Conservation (phyloP, 495 filamentous ascomycete genomes). For the Venustampulla echinocandica region DNA sequence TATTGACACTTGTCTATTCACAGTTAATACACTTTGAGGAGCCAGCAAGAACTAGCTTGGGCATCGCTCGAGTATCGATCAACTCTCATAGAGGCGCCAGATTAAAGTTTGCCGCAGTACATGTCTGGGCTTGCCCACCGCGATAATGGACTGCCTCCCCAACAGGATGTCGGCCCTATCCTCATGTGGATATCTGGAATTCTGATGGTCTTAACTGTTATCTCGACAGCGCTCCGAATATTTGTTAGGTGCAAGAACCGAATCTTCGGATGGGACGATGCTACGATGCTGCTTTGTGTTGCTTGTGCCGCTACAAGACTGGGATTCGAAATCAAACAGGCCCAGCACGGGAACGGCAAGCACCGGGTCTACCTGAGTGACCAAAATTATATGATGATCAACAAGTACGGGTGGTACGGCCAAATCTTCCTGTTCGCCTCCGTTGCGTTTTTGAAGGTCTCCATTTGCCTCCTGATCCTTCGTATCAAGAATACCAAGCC, state of each 20-base stretch:
- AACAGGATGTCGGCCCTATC: neutral
- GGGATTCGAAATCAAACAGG: slow-evolving; percentile 11
- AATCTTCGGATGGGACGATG: neutral
- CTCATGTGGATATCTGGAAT: neutral
- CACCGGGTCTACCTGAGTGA: slow-evolving; percentile 21
- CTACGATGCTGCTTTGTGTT: neutral
- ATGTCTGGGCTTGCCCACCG: too few species aligned
- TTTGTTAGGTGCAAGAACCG: neutral
- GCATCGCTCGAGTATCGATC: too few species aligned
- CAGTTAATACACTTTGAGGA: too few species aligned
- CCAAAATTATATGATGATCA: slow-evolving; percentile 10
- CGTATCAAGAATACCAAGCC: slow-evolving; percentile 20
- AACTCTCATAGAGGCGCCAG: too few species aligned
- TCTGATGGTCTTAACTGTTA: neutral
- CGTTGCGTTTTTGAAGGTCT: slow-evolving; percentile 24
- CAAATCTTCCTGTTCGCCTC: slow-evolving; percentile 22
- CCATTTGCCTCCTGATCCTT: slow-evolving; percentile 23
- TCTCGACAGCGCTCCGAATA: neutral
- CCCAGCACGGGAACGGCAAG: slow-evolving; percentile 20
- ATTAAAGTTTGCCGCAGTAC: too few species aligned
- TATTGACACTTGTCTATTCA: too few species aligned
- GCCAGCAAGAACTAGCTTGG: too few species aligned
- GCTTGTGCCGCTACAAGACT: slow-evolving; percentile 5
- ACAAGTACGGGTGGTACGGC: slow-evolving; percentile 20
- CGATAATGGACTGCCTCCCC: neutral